A percentile compares a stretch with the other conserved stretches of the same genome.
Evolutionary conservation across 257 asterid species (phyloP).

Genomic region (Rehmannia glutinosa): DNA sequence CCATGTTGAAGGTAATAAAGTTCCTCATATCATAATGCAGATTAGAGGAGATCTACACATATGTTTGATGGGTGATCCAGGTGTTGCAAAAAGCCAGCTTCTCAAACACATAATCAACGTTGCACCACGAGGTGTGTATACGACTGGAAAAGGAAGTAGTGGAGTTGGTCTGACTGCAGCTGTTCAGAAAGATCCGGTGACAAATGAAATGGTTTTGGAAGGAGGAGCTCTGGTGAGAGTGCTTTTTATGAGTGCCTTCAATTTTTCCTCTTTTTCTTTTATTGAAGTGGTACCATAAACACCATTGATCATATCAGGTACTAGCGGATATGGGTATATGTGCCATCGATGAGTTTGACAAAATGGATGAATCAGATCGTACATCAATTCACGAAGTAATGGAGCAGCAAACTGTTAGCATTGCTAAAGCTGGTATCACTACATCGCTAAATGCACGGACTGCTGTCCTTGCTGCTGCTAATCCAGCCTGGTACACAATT

Average conservation of each 20-base stretch:
- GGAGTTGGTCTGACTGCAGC: constrained; percentile 99
- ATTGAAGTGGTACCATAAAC: neutral
- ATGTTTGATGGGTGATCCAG: constrained; percentile 92
- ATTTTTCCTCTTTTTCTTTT: neutral
- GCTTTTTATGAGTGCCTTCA: neutral
- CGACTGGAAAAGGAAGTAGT: constrained; percentile 97
- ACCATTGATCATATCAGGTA: constrained; percentile 44
- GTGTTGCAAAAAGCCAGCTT: constrained; percentile 98
- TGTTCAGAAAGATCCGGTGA: constrained; percentile 95
- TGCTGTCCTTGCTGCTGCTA: constrained; percentile 96
- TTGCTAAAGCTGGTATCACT: constrained; percentile 98
- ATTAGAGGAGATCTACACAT: constrained; percentile 72
- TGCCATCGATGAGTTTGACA: constrained; percentile 98
- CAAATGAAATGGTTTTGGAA: constrained; percentile 94
- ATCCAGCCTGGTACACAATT: constrained; percentile 84
- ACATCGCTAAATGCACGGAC: constrained; percentile 97
- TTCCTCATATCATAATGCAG: neutral
- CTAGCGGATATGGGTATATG: constrained; percentile 99
- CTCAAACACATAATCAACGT: constrained; percentile 93
- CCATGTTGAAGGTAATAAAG: neutral
- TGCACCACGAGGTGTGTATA: constrained; percentile 92
- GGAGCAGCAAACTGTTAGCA: constrained; percentile 99
- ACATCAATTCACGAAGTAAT: constrained; percentile 98
- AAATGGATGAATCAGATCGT: constrained; percentile 97
- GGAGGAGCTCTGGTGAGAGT: constrained; percentile 94